A percentile compares a stretch with the other conserved stretches of the same genome.
Conservation (phyloP, 768 basidiomycete genomes). For the Pisolithus orientalis region DNA sequence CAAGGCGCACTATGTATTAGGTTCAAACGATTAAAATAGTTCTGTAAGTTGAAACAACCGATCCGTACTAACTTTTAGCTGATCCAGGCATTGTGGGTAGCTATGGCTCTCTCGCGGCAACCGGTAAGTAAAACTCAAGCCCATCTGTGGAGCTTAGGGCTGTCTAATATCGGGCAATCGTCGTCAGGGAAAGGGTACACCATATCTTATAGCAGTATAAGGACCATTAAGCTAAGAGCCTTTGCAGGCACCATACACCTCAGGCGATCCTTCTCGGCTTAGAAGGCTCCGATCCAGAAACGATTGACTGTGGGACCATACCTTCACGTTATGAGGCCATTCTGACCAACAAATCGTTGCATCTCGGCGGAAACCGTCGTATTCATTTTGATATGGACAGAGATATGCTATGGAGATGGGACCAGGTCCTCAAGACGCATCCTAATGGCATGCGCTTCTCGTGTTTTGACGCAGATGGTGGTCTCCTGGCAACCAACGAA, state of each 20-base stretch:
- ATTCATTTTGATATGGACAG: conserved; percentile 83
- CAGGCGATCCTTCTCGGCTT: conserved; percentile 81
- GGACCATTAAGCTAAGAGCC: conserved; percentile 1
- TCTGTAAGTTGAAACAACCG: conserved; percentile 41
- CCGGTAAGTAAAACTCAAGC: conserved; percentile 47
- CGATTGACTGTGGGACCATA: conserved; percentile 83
- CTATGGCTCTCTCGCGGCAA: conserved; percentile 91
- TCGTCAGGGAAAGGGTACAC: conserved; percentile 68
- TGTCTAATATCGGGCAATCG: conserved; percentile 2
- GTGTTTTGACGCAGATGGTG: conserved; percentile 74
- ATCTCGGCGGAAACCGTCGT: conserved; percentile 66
- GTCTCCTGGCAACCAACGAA: conserved; percentile 88
- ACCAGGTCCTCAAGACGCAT: conserved; percentile 82
- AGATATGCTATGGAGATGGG: conserved; percentile 92
- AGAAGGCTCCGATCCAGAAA: conserved; percentile 90
- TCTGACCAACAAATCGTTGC: conserved; percentile 53
- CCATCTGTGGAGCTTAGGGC: neutral
- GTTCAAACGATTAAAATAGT: conserved; percentile 80
- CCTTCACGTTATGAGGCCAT: conserved; percentile 70
- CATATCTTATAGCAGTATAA: conserved; percentile 1
- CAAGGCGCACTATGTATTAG: conserved; percentile 29
- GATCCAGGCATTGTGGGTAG: conserved; percentile 29
- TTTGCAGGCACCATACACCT: conserved; percentile 71
- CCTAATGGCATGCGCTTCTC: conserved; percentile 94
- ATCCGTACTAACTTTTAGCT: conserved; percentile 5